Conservation (phyloP, 768 basidiomycete species). For the Steccherinum ochraceum region DNA sequence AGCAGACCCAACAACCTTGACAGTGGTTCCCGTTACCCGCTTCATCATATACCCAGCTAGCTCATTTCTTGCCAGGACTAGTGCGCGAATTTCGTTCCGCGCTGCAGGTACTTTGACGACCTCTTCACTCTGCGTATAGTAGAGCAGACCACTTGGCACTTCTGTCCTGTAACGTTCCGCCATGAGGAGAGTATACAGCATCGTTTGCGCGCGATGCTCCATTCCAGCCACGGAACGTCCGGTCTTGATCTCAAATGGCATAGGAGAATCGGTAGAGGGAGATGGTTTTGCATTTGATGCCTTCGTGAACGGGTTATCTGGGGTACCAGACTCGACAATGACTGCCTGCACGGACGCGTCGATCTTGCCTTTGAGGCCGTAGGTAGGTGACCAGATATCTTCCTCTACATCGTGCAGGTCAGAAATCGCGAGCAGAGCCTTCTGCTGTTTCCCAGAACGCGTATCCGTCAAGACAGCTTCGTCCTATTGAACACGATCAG, state of each 20-base stretch:
- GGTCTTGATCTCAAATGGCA: constrained; percentile 96
- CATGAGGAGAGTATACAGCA: constrained; percentile 90
- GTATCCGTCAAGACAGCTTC: constrained; percentile 65
- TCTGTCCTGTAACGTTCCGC: constrained; percentile 85
- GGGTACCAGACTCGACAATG: constrained; percentile 34
- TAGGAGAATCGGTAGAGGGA: constrained; percentile 25
- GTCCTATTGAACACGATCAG: constrained; percentile 34
- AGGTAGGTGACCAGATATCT: constrained; percentile 94
- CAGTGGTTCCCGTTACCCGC: constrained; percentile 24
- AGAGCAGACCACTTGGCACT: constrained; percentile 79
- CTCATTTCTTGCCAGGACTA: constrained; percentile 80
- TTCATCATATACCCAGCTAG: constrained; percentile 73
- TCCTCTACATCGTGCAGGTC: constrained; percentile 87
- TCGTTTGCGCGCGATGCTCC: constrained; percentile 97
- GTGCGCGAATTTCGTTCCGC: constrained; percentile 76
- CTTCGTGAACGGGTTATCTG: constrained; percentile 17
- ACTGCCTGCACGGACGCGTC: constrained; percentile 81
- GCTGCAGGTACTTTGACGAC: constrained; percentile 76
- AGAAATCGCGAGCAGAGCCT: constrained; percentile 62
- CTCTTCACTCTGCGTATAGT: constrained; percentile 90
- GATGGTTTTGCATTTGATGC: constrained; percentile 16
- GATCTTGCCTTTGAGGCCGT: constrained; percentile 92
- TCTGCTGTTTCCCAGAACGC: constrained; percentile 41
- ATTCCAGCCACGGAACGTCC: constrained; percentile 69
- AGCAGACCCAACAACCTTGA: constrained; percentile 1